phyloP scores from a whole-genome alignment of 1,284 basidiomycete genomes.

The Ganoderma meredithae region DNA sequence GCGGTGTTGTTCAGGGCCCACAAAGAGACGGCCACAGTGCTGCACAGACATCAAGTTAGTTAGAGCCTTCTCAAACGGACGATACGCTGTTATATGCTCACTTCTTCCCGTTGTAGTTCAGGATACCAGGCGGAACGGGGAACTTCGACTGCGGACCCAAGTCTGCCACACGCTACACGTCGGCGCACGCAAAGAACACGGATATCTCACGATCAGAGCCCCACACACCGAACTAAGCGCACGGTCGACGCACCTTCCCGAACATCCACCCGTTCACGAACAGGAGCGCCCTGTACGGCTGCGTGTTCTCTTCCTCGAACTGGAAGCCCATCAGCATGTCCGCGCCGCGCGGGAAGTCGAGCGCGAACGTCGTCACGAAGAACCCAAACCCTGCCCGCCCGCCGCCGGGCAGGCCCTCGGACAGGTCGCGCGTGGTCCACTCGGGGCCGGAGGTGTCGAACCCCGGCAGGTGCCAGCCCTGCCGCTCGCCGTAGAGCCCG shows the following conservation, averaged over 20 bases:
- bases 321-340: slow-evolving; percentile 75
- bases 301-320: slow-evolving; percentile 49
- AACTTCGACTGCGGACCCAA: slow-evolving; percentile 75
- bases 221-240: no score
- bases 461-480: slow-evolving; percentile 84
- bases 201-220: no score
- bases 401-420: slow-evolving; percentile 62
- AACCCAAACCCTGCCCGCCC: slow-evolving; percentile 76
- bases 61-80: no score
- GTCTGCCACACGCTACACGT: slow-evolving; percentile 39
- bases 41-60: slow-evolving; percentile 35
- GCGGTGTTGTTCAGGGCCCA: slow-evolving; percentile 66
- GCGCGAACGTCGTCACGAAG: slow-evolving; percentile 76
- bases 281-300: slow-evolving; percentile 73
- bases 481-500: slow-evolving; percentile 78
- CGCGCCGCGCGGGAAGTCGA: slow-evolving; percentile 61
- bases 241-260: slow-evolving; percentile 67
- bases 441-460: slow-evolving; percentile 53
- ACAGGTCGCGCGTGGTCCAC: slow-evolving; percentile 64
- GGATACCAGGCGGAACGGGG: slow-evolving; percentile 77
- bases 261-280: slow-evolving; percentile 90
- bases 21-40: slow-evolving; percentile 75
- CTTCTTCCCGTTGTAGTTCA: slow-evolving; percentile 77
- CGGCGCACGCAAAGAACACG: no score
- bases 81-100: slow-evolving; percentile 42